phyloP scores from a whole-genome alignment of 1,284 basidiomycete genomes.

The Pseudozyma thailandica region DNA sequence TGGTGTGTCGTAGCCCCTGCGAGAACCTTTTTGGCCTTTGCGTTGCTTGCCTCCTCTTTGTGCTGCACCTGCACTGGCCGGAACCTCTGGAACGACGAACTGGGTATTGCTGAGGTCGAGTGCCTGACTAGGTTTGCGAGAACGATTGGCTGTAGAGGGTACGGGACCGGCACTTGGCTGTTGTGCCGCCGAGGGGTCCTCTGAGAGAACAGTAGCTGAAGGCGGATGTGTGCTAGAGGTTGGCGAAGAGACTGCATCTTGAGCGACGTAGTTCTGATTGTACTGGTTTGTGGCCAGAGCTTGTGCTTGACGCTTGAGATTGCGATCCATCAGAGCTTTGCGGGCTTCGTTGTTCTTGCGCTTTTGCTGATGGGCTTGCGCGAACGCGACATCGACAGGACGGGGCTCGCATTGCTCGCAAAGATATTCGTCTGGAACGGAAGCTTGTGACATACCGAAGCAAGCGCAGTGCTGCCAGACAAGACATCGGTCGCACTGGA shows the following conservation, averaged over 20 bases:
- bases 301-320: conserved; percentile 41
- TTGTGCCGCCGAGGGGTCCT: not conserved
- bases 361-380: conserved; percentile 59
- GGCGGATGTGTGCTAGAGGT: conserved; percentile 14
- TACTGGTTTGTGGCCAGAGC: conserved; percentile 27
- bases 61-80: conserved; percentile 36
- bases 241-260: conserved; percentile 24
- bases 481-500: conserved; percentile 87
- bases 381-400: conserved; percentile 61
- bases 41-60: conserved; percentile 27
- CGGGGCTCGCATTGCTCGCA: conserved; percentile 69
- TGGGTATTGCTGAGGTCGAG: conserved; percentile 51
- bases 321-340: conserved; percentile 55
- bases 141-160: conserved; percentile 13
- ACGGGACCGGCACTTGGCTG: not conserved
- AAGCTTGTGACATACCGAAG: conserved; percentile 72
- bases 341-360: conserved; percentile 61
- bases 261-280: conserved; percentile 20
- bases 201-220: conserved; percentile 1
- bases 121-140: conserved; percentile 51
- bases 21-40: conserved; percentile 37
- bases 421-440: conserved; percentile 76
- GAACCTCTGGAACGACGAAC: conserved; percentile 47
- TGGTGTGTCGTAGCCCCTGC: conserved; percentile 38
- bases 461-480: conserved; percentile 92